These are phyloP conservation scores for Calonectria multiphialidica DNA, from an alignment of 2,329 filamentous ascomycete genomes.

Conservation along the genomic window DNA sequence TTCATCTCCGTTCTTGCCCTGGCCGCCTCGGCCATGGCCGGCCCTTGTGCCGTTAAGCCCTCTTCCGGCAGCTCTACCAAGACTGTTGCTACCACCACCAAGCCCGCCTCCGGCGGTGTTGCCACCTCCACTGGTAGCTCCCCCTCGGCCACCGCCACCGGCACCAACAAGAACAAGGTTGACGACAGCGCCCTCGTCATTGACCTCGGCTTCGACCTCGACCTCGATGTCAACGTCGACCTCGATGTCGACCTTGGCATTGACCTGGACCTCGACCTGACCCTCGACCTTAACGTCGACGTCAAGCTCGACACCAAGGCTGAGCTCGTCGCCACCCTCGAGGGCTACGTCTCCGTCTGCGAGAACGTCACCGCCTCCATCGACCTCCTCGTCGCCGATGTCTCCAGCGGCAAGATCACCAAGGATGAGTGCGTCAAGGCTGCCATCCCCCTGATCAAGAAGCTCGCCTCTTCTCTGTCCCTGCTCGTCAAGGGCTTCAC, in stretches of 20 bases:
- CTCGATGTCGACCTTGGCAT: not conserved
- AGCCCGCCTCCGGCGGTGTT: not conserved
- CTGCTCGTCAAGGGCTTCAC: not conserved
- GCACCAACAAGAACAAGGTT: not conserved
- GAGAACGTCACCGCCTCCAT: slow-evolving; percentile 3
- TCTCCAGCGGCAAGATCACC: not conserved
- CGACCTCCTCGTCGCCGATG: not conserved
- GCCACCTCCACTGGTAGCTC: not conserved
- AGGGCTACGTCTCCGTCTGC: not conserved
- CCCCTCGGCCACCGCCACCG: not conserved
- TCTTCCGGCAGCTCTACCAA: not conserved
- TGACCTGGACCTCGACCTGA: slow-evolving; percentile 1
- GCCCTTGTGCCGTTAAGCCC: not conserved
- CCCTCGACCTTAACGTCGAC: not conserved
- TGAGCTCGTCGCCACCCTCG: not conserved
- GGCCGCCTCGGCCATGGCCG: not conserved
- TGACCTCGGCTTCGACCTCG: not conserved
- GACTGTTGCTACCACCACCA: not conserved
- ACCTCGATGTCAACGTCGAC: not conserved
- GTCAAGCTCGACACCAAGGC: slow-evolving; percentile 1
- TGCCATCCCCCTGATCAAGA: not conserved
- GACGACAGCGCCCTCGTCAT: not conserved
- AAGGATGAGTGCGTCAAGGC: not conserved
- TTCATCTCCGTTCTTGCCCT: not conserved
- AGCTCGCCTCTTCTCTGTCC: not conserved